Evolutionary conservation across 2,329 filamentous ascomycete species (phyloP).

Genomic region (Aspergillus luchuensis): DNA sequence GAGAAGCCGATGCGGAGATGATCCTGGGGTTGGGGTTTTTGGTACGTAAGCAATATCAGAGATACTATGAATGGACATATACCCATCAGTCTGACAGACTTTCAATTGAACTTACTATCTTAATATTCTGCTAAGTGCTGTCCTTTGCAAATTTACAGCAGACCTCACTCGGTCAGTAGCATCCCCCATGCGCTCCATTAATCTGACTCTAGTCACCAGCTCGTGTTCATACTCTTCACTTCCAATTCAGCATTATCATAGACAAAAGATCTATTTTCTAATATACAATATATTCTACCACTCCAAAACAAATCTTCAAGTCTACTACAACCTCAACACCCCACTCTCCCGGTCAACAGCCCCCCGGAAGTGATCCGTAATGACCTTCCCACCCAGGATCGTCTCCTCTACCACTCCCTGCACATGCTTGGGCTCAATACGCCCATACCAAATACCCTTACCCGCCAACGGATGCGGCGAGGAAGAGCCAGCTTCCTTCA

Average conservation of each 20-base stretch:
- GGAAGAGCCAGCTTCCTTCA: constrained; percentile 24
- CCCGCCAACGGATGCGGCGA: constrained; percentile 41
- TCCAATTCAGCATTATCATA: too few relatives aligned
- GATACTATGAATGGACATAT: too few relatives aligned
- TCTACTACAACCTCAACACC: constrained; percentile 62
- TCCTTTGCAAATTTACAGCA: too few relatives aligned
- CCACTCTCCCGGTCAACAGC: constrained; percentile 78
- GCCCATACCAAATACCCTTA: constrained; percentile 76
- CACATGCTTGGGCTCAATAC: constrained; percentile 80
- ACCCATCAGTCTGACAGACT: too few relatives aligned
- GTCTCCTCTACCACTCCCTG: constrained; percentile 88
- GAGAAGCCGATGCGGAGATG: not conserved
- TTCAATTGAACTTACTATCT: too few relatives aligned
- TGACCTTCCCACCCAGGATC: constrained; percentile 80
- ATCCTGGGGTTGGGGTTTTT: not conserved
- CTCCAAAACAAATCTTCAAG: not conserved
- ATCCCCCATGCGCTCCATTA: too few relatives aligned
- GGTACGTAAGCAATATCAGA: not conserved
- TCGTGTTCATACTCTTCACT: too few relatives aligned
- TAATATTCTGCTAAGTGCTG: too few relatives aligned
- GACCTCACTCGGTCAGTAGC: too few relatives aligned
- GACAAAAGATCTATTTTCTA: not conserved
- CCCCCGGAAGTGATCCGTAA: constrained; percentile 78
- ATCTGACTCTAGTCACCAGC: too few relatives aligned
- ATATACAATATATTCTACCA: not conserved